phyloP scores from a whole-genome alignment of 352 stramenopile genomes.

The Pythium diclinum region DNA sequence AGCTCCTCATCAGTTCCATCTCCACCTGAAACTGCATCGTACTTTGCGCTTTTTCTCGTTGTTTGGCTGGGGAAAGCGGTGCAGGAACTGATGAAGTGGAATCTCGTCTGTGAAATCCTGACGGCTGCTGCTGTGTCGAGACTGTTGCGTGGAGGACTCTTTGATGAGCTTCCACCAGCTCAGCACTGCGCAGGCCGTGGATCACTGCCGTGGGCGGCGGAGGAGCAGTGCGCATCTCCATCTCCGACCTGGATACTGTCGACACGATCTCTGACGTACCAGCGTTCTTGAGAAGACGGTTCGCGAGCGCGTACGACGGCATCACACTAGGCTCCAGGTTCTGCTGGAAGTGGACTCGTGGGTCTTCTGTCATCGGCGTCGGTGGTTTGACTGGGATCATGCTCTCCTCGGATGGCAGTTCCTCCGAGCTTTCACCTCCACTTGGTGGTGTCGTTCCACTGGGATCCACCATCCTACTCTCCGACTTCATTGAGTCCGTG shows the following conservation, averaged over 20 bases:
- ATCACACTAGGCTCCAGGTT: constrained; percentile 2
- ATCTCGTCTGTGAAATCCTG: background rate
- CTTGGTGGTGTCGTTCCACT: background rate
- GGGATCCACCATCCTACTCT: background rate
- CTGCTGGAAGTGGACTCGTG: constrained; percentile 6
- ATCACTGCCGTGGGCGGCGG: constrained; percentile 12
- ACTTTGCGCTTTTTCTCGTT: constrained; percentile 13
- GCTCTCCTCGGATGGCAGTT: constrained; percentile 20
- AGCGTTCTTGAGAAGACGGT: constrained; percentile 14
- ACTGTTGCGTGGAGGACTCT: constrained; percentile 15
- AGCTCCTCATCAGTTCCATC: constrained; percentile 47
- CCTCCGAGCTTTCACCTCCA: constrained; percentile 16
- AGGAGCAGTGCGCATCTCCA: background rate
- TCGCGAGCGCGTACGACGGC: constrained; percentile 13
- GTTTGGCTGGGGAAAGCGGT: constrained; percentile 13
- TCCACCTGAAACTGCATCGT: constrained; percentile 39
- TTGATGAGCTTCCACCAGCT: constrained; percentile 28
- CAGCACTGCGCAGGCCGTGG: constrained; percentile 22
- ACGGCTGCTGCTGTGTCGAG: background rate
- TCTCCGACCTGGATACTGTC: background rate
- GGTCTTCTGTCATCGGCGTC: background rate
- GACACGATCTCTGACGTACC: constrained; percentile 11
- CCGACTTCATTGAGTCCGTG: background rate
- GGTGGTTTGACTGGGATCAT: constrained; percentile 22
- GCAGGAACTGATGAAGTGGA: background rate